A percentile compares a stretch with the other conserved stretches of the same genome.
Conservation (phyloP, 345 rosid species). For the Microthlaspi erraticum region DNA sequence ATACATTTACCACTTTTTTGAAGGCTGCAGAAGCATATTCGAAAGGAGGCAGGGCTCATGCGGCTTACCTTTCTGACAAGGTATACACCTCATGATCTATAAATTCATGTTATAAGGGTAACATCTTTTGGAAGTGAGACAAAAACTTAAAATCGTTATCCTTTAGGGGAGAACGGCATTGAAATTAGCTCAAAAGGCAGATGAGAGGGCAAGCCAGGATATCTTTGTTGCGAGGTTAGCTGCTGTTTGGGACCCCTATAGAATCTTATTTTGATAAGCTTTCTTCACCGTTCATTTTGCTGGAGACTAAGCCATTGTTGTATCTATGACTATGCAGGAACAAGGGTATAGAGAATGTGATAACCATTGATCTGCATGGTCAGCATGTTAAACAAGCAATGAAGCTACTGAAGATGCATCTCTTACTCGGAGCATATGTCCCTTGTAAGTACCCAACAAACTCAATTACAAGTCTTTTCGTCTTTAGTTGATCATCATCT, state of each 20-base stretch:
- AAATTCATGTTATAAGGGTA: background rate
- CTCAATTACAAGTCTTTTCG: background rate
- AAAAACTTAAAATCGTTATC: constrained; percentile 20
- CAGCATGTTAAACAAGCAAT: constrained; percentile 93
- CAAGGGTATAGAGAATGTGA: constrained; percentile 72
- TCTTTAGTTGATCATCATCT: background rate
- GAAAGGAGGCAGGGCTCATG: constrained; percentile 64
- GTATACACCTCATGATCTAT: constrained; percentile 45
- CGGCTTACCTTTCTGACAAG: constrained; percentile 86
- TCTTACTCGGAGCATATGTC: constrained; percentile 64
- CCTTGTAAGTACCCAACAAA: constrained; percentile 62
- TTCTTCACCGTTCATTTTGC: constrained; percentile 12
- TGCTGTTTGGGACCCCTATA: background rate
- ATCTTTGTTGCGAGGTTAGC: constrained; percentile 86
- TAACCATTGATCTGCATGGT: constrained; percentile 95
- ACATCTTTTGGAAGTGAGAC: background rate
- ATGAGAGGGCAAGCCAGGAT: constrained; percentile 84
- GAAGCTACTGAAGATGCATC: constrained; percentile 75
- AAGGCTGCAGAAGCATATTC: constrained; percentile 89
- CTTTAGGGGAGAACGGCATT: constrained; percentile 63
- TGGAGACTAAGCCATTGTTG: constrained; percentile 35
- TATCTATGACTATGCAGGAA: constrained; percentile 60
- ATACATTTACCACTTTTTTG: constrained; percentile 15
- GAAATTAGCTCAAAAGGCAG: constrained; percentile 70
- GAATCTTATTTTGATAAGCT: constrained; percentile 1